Evolutionary conservation across 2,329 filamentous ascomycete species (phyloP), one percentile per base, ranked within the genome.

Genomic region (Lasiodiplodia sp.): DNA sequence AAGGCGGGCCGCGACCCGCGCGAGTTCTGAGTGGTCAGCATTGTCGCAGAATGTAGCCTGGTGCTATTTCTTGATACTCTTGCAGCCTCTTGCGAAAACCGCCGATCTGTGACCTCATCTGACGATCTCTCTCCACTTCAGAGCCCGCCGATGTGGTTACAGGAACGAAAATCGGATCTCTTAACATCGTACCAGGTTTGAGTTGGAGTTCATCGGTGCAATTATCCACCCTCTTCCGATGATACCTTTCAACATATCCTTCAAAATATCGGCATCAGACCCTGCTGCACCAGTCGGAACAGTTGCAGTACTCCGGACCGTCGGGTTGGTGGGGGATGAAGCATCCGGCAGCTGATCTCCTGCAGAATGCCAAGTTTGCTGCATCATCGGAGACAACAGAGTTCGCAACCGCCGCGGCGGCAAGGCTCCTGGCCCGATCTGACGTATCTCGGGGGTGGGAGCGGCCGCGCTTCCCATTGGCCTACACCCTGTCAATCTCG

Each of bases 11-110:
- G 57, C 3, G 23, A 11, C 34, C 57, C 57, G 38, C 38, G 28
- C 28, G 37, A 4, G 8, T 18, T 47, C 1, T 62, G 1, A 62
- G 23, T 62, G 57, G 57, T 18, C 57, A 62, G 40, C 57, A 23
- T 62, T 49, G 57, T 25, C 18, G 57, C 57, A 40, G 57, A 28
- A 31, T 40, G 57, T 38, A 23, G 38, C 57, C n/a, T 16, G 28
- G n/a, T 47, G 38, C 57, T 31, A 23, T 28, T 31, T n/a, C 38
- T 55, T 62, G 40, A 62, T 18, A 47, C 47, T 25, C 57, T 21
- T 62, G 40, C 40, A 62, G 57, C 34, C 38, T 10, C 37, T 16
- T 25, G 28, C 21, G 16, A 62, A 62, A 40, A 40, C 25, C 28
- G 18, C 34, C 25, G 56, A 60, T 47, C 56, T 60, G n/a, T 21